These are phyloP conservation scores for Glycine latifolia DNA, from an alignment of 306 rosid species.

Conservation along the genomic window DNA sequence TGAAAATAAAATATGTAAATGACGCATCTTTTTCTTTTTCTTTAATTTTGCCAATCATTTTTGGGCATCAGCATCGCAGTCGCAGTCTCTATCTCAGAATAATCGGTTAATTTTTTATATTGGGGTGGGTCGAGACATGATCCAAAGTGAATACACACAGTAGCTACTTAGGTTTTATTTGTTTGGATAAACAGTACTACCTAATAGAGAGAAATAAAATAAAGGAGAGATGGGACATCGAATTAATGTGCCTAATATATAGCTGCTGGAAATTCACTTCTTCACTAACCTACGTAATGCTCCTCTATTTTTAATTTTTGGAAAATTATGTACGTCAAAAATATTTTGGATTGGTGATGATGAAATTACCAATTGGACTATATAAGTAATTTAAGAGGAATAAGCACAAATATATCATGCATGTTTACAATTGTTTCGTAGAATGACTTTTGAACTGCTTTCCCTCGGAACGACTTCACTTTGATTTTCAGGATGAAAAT, in stretches of 20 bases:
- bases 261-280: neutral
- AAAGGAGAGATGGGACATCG: constrained; percentile 1
- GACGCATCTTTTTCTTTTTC: neutral
- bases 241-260: constrained; percentile 1
- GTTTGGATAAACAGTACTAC: neutral
- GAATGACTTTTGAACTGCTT: neutral
- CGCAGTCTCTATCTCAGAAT: neutral
- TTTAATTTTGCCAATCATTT: neutral
- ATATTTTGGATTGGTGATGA: neutral
- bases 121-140: neutral
- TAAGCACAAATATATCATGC: neutral
- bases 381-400: neutral
- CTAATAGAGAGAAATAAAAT: neutral
- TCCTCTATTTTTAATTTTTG: no score
- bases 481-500: neutral
- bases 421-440: neutral
- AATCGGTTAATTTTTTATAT: neutral
- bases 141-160: neutral
- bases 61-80: neutral
- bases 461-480: neutral
- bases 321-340: neutral
- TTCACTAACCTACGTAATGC: neutral
- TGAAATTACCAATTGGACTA: neutral
- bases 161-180: constrained; percentile 31
- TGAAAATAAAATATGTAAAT: neutral